Conservation (phyloP, 352 stramenopile species). For the Peronospora farinosa region DNA sequence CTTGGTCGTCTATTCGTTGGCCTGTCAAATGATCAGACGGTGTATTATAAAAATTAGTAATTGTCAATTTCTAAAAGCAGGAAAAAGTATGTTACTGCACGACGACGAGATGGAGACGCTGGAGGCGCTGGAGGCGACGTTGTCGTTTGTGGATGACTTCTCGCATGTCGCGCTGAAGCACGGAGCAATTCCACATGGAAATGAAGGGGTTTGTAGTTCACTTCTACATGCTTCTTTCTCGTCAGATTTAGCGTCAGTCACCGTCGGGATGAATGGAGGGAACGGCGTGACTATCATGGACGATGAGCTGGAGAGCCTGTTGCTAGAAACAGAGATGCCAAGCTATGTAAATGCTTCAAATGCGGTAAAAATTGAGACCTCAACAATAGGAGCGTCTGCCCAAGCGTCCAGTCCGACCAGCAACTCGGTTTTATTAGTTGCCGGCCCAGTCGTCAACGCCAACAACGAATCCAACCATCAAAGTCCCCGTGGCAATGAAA, state of each 20-base stretch:
- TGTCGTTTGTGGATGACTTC: slow-evolving; percentile 32
- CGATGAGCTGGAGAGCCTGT: slow-evolving; percentile 28
- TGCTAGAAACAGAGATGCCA: slow-evolving; percentile 25
- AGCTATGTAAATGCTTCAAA: slow-evolving; percentile 2
- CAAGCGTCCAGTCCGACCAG: neutral
- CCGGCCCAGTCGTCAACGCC: neutral
- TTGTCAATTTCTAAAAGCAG: neutral
- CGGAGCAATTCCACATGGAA: neutral
- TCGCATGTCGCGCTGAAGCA: slow-evolving; percentile 9
- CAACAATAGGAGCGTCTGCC: neutral
- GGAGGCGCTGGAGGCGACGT: slow-evolving; percentile 33
- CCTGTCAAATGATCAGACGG: slow-evolving; percentile 17
- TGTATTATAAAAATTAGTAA: slow-evolving; percentile 11
- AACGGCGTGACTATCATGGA: slow-evolving; percentile 16
- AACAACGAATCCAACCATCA: slow-evolving; percentile 4
- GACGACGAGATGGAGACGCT: slow-evolving; percentile 35
- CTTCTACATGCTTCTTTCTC: neutral
- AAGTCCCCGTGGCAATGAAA: neutral
- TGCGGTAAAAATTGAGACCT: slow-evolving; percentile 5
- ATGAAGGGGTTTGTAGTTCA: neutral
- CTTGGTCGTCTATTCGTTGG: neutral
- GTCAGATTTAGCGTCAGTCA: neutral
- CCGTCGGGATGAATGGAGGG: slow-evolving; percentile 9
- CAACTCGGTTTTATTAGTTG: slow-evolving; percentile 2
- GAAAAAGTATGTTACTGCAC: slow-evolving; percentile 20